Percentiles rank a stretch among this genome's conserved stretches.
phyloP scores from a whole-genome alignment of 768 basidiomycete species.

The Pisolithus albus region DNA sequence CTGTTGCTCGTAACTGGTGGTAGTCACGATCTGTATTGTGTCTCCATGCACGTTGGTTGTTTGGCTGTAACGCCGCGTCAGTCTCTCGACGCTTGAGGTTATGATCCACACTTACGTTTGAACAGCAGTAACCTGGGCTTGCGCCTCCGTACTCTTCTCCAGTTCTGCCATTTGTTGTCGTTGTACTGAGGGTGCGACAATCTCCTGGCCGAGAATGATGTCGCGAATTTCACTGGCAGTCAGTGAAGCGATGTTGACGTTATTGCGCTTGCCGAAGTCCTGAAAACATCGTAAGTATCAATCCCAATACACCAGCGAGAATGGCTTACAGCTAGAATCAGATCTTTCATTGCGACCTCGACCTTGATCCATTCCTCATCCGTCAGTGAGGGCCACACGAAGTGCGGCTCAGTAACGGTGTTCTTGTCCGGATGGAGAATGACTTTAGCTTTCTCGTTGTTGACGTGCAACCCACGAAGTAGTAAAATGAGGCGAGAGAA shows the following conservation, averaged over 20 bases:
- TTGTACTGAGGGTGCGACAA: conserved; percentile 90
- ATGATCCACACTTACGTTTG: conserved; percentile 56
- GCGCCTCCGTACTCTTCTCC: conserved; percentile 93
- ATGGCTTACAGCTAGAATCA: conserved; percentile 72
- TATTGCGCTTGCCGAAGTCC: conserved; percentile 99
- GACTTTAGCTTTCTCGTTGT: conserved; percentile 99
- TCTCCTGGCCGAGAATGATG: conserved; percentile 98
- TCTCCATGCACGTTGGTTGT: conserved; percentile 98
- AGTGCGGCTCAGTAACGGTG: conserved; percentile 95
- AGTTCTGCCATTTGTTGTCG: conserved; percentile 99
- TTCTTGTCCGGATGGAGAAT: conserved; percentile 96
- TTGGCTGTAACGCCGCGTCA: conserved; percentile 40
- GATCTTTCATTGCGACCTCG: conserved; percentile 96
- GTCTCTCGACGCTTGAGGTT: background rate
- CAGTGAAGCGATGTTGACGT: conserved; percentile 95
- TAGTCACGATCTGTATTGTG: conserved; percentile 90
- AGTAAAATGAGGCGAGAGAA: conserved; percentile 98
- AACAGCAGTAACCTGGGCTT: conserved; percentile 89
- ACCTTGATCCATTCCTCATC: conserved; percentile 99
- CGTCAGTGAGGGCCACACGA: conserved; percentile 89
- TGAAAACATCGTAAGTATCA: conserved; percentile 26
- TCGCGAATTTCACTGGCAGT: conserved; percentile 96
- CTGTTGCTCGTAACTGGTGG: conserved; percentile 96
- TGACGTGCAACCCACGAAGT: conserved; percentile 94
- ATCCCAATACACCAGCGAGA: background rate